Base-by-base conservation (phyloP, 371 early-diverging fungal species). In the Choanephora cucurbitarum region DNA sequence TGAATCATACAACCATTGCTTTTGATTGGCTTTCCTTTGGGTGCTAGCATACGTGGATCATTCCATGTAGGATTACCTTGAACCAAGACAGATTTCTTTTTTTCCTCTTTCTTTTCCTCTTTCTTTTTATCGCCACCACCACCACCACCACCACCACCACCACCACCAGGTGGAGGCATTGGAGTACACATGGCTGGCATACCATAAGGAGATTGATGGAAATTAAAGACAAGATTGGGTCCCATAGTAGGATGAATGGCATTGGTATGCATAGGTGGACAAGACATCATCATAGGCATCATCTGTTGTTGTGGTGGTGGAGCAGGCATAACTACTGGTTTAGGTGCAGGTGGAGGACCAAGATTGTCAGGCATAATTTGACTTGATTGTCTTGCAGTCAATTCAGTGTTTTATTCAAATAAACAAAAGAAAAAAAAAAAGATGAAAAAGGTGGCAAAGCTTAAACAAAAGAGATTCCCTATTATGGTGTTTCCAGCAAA, bases 191-290 rank as follows among this genome's bases (percentile, higher is more conserved):
- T 54, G 18, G 17, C 15, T 18, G 21, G 23, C 23, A 28, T 39
- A 0, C 44, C 49, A 17, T 44, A 40, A 22, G 59, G 64, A 28
- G 28, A 28, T 3, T 21, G 40, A 21, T 44, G 21, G 17, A 64
- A 59, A 34, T 64, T 54, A 15, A 64, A 64, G 14, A 58, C 59
- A 8, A 64, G 44, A 43, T 64, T 64, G 2, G 64, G 64, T 0
- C 64, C 64, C 60, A 60, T 60, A 44, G 55, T 49, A 23, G 52
- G 53, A 28, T 28, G 28, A 28, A 28, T 28, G 3, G 28, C 7
- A 7, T 28, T 28, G 3, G 28, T 5, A 28, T 28, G 2, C 49
- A 41, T 11, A 40, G 54, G 55, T 37, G 22, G n/a, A 3, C 40
- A 33, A 17, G 55, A 45, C 42, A 51, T 51, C 51, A 40, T 42